phyloP scores from a whole-genome alignment of 2,329 filamentous ascomycete genomes.

The Albophoma yamanashiensis region DNA sequence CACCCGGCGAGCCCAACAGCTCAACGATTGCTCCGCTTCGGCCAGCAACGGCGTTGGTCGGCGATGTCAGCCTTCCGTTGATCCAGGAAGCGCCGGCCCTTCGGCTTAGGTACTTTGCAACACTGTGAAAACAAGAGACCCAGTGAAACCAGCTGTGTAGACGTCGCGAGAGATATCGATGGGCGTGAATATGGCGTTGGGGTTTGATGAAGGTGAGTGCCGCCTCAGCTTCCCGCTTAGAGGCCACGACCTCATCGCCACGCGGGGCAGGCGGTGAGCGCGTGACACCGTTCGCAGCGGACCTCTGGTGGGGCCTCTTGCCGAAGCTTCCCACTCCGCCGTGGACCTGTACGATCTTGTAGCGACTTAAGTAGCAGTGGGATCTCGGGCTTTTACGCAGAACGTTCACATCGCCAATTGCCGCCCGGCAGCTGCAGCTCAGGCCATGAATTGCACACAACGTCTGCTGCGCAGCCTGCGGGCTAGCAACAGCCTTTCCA shows the following conservation, averaged over 20 bases:
- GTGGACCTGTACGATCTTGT: not conserved
- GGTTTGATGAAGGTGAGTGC: not conserved
- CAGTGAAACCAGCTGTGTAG: not conserved
- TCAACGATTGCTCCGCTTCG: not conserved
- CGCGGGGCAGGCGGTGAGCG: slow-evolving; percentile 8
- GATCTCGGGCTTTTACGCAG: not conserved
- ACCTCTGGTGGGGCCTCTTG: not conserved
- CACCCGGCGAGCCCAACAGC: not conserved
- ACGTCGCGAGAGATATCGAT: not conserved
- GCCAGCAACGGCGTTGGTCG: not conserved
- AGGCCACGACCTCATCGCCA: not conserved
- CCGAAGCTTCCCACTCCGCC: not conserved
- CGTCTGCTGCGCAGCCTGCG: slow-evolving; percentile 15
- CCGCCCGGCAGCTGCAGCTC: not conserved
- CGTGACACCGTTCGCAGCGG: not conserved
- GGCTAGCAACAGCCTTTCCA: not conserved
- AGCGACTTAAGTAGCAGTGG: not conserved
- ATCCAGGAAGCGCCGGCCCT: not conserved
- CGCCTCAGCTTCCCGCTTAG: not conserved
- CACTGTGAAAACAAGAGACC: not conserved
- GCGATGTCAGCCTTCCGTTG: not conserved
- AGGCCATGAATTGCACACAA: slow-evolving; percentile 16
- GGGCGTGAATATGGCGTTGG: not conserved
- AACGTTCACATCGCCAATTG: not conserved
- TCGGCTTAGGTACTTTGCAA: not conserved